A percentile compares a stretch with the other conserved stretches of the same genome.
Evolutionary conservation across 345 rosid species (phyloP).

Genomic region (Brassica carinata): DNA sequence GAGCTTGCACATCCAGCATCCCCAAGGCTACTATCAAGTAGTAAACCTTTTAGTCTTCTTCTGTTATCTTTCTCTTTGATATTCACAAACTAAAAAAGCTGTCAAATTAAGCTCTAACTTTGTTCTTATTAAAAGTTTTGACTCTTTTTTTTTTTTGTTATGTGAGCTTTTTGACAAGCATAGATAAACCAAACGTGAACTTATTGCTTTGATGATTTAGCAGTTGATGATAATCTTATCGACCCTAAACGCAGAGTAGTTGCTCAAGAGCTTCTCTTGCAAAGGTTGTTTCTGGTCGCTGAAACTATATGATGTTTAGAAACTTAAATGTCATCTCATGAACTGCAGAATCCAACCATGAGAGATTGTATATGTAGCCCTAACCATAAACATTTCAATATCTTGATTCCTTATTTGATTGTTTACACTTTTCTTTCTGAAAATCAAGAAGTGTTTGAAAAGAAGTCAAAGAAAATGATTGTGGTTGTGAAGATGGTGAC

Average conservation of each 20-base stretch:
- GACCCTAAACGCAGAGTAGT: too few species aligned
- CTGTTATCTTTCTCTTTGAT: constrained; percentile 4
- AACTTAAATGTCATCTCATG: constrained; percentile 57
- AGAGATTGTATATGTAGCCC: constrained; percentile 14
- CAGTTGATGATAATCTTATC: too few species aligned
- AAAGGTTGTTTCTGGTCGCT: constrained; percentile 2
- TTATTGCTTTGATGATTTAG: too few species aligned
- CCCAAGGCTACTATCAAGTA: constrained; percentile 79
- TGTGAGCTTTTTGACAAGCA: too few species aligned
- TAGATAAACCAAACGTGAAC: too few species aligned
- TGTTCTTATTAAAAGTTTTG: background rate
- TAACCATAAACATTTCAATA: constrained; percentile 1
- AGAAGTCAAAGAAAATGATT: constrained; percentile 59
- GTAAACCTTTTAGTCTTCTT: too few species aligned
- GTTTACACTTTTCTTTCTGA: constrained; percentile 2
- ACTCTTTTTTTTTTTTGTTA: background rate
- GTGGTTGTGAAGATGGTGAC: constrained; percentile 55
- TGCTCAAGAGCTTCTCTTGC: too few species aligned
- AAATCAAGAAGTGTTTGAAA: too few species aligned
- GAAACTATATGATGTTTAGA: constrained; percentile 64
- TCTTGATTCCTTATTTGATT: constrained; percentile 19
- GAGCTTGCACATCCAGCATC: constrained; percentile 78
- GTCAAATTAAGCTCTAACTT: background rate
- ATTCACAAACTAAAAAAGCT: constrained; percentile 20
- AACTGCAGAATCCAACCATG: constrained; percentile 35